These are phyloP conservation scores for Peronospora belbahrii DNA, from an alignment of 352 stramenopile genomes.

Conservation along the genomic window DNA sequence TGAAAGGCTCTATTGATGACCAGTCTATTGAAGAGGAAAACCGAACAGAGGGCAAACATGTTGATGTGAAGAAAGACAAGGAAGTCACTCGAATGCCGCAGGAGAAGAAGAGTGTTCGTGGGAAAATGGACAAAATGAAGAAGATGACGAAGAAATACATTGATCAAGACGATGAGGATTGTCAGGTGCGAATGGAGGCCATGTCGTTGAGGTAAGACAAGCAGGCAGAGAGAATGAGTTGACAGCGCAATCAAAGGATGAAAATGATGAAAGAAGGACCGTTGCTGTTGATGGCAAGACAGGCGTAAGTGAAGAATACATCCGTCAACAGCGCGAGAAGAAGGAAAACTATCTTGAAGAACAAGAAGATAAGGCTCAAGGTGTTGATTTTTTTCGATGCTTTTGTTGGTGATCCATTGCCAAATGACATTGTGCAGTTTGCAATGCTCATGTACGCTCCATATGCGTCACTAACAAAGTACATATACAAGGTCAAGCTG, in stretches of 20 bases:
- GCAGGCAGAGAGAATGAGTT: conserved; percentile 31
- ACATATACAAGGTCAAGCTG: conserved; percentile 91
- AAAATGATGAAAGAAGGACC: conserved; percentile 9
- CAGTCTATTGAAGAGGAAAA: conserved; percentile 13
- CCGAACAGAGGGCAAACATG: conserved; percentile 33
- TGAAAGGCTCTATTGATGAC: conserved; percentile 13
- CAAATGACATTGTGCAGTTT: conserved; percentile 83
- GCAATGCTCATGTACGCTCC: conserved; percentile 89
- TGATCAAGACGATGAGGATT: conserved; percentile 95
- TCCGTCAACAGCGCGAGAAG: conserved; percentile 69
- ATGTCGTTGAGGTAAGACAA: conserved; percentile 33
- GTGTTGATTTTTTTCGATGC: conserved; percentile 74
- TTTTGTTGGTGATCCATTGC: conserved; percentile 70
- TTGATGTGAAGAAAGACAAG: conserved; percentile 27
- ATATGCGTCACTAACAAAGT: conserved; percentile 79
- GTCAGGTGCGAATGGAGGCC: conserved; percentile 88
- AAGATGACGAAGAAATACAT: conserved; percentile 95
- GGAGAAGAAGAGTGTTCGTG: conserved; percentile 54
- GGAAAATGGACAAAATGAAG: conserved; percentile 93
- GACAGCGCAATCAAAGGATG: conserved; percentile 11
- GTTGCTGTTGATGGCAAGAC: conserved; percentile 2
- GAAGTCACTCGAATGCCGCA: not conserved
- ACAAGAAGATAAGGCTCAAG: conserved; percentile 74
- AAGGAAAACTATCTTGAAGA: conserved; percentile 81
- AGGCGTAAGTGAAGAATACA: conserved; percentile 44